A percentile compares a stretch with the other conserved stretches of the same genome.
These are phyloP conservation scores for Colletotrichum camelliae DNA, from an alignment of 2,329 filamentous ascomycete genomes.

Conservation along the genomic window DNA sequence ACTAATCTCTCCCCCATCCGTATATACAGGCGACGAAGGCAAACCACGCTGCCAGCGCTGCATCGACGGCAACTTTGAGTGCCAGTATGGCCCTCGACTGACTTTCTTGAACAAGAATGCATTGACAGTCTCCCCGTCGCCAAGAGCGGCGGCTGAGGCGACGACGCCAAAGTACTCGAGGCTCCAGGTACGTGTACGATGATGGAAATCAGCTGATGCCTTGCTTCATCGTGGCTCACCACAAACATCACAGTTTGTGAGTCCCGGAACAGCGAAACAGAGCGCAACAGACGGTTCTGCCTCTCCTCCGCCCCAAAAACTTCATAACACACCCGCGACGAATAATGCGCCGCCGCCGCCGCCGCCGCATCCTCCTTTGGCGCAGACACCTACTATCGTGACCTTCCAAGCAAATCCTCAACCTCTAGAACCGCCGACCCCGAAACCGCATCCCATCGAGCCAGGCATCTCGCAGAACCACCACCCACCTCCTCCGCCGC, in stretches of 20 bases:
- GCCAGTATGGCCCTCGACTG: conserved; percentile 51
- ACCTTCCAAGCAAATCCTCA: not conserved
- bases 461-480: not conserved
- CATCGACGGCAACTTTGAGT: conserved; percentile 48
- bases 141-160: not conserved
- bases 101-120: conserved; percentile 56
- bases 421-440: not conserved
- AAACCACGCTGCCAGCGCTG: conserved; percentile 57
- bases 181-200: conserved; percentile 18
- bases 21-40: conserved; percentile 50
- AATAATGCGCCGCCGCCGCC: not conserved
- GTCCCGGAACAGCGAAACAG: not conserved
- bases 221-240: not conserved
- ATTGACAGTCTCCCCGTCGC: conserved; percentile 37
- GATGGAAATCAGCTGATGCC: not conserved
- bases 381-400: not conserved
- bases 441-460: not conserved
- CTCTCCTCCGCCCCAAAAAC: not conserved
- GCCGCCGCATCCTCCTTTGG: not conserved
- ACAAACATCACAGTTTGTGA: conserved; percentile 11
- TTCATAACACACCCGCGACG: not conserved
- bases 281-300: not conserved
- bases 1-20: not conserved
- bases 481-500: not conserved
- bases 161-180: conserved; percentile 11